Percentiles rank a stretch among this genome's conserved stretches.
Conservation (phyloP, 2,329 filamentous ascomycete species). For the Paraconiothyrium brasiliense region DNA sequence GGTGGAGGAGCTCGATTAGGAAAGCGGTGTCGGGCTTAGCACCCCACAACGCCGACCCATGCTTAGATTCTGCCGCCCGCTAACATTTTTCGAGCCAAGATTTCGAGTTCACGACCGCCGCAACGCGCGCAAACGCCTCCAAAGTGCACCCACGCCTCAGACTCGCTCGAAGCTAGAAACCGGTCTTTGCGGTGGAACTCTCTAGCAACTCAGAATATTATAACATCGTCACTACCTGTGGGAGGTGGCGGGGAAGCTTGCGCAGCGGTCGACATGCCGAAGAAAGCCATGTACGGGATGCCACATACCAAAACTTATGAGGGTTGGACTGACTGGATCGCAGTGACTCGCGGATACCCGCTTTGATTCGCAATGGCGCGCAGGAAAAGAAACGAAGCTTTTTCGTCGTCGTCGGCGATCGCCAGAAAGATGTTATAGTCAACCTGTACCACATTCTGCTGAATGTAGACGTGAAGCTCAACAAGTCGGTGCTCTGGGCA, state of each 20-base stretch:
- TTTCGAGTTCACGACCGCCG: slow-evolving; percentile 21
- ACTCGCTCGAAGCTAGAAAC: slow-evolving; percentile 5
- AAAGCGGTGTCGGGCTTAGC: slow-evolving; percentile 11
- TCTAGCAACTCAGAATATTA: neutral
- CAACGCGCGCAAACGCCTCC: slow-evolving; percentile 12
- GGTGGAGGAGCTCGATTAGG: neutral
- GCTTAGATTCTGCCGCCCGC: slow-evolving; percentile 12
- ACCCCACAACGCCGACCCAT: slow-evolving; percentile 1
- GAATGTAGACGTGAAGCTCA: slow-evolving; percentile 87
- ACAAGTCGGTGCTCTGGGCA: slow-evolving; percentile 96
- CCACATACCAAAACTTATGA: neutral
- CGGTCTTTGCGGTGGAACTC: slow-evolving; percentile 4
- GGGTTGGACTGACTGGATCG: slow-evolving; percentile 22
- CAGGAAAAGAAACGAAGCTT: slow-evolving; percentile 96
- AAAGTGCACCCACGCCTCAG: slow-evolving; percentile 5
- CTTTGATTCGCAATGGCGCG: slow-evolving; percentile 52
- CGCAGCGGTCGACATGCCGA: slow-evolving; percentile 46
- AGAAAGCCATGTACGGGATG: slow-evolving; percentile 49
- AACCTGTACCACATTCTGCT: slow-evolving; percentile 94
- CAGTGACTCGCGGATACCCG: slow-evolving; percentile 52
- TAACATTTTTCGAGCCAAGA: slow-evolving; percentile 28
- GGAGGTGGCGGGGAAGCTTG: slow-evolving; percentile 44
- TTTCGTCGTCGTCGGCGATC: slow-evolving; percentile 95
- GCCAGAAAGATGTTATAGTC: slow-evolving; percentile 95
- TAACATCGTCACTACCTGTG: slow-evolving; percentile 6